Conservation (phyloP, 2,329 filamentous ascomycete species). For the Pyrenophora tritici-repentis region DNA sequence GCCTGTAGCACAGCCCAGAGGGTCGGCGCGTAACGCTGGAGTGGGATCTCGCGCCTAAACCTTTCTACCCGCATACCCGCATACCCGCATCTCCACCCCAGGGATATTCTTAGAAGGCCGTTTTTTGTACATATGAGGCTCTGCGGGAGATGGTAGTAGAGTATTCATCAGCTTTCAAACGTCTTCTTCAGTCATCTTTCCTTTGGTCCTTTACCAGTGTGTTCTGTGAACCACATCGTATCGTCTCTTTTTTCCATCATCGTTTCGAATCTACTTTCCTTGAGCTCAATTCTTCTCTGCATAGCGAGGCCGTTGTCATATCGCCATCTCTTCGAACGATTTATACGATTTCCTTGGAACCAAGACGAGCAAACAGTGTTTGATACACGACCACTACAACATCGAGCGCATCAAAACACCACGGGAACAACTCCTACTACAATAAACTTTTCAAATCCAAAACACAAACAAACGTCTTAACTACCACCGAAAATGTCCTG, state of each 20-base stretch:
- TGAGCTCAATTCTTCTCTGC: conserved; percentile 4
- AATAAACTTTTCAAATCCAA: background rate
- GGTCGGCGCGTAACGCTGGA: conserved; percentile 27
- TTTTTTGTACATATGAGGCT: conserved; percentile 13
- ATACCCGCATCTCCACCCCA: conserved; percentile 2
- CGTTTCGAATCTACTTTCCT: background rate
- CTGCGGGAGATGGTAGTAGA: background rate
- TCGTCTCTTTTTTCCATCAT: background rate
- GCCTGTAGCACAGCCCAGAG: conserved; percentile 20
- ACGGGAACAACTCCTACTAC: background rate
- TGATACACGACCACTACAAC: background rate
- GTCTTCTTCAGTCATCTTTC: conserved; percentile 6
- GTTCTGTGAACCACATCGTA: conserved; percentile 22
- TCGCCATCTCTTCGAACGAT: background rate
- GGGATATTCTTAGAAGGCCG: conserved; percentile 20
- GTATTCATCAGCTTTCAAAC: conserved; percentile 9
- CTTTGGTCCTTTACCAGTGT: conserved; percentile 16
- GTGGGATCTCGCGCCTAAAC: conserved; percentile 20
- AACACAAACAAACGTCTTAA: background rate
- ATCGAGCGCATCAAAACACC: too few relatives aligned
- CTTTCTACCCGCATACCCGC: conserved; percentile 11
- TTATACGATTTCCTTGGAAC: background rate
- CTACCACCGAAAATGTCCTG: conserved; percentile 15
- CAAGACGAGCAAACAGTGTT: conserved; percentile 8
- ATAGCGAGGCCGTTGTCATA: conserved; percentile 5